These are phyloP conservation scores for Salvia sclarea DNA, from an alignment of 305 asterid species.

Conservation along the genomic window DNA sequence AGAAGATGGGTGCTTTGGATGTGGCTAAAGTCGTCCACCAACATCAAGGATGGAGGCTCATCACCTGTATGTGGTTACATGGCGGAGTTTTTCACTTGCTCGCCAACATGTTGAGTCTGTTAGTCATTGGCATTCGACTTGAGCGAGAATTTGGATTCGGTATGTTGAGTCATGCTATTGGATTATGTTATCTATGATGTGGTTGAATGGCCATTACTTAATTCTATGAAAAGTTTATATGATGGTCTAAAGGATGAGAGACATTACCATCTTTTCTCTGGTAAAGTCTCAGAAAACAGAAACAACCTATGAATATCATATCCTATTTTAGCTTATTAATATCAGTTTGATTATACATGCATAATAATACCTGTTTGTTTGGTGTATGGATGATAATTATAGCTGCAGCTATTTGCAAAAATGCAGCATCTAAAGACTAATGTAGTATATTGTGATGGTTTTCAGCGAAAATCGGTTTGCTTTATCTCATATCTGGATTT, in stretches of 20 bases:
- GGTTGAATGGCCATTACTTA: neutral
- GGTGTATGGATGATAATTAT: too few relatives aligned
- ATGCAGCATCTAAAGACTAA: neutral
- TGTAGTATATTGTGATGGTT: neutral
- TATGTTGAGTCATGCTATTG: slow-evolving; percentile 23
- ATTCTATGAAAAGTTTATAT: too few relatives aligned
- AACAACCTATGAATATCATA: neutral
- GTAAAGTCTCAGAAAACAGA: neutral
- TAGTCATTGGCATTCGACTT: slow-evolving; percentile 57
- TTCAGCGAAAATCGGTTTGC: slow-evolving; percentile 52
- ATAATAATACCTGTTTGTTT: too few relatives aligned
- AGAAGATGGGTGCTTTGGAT: slow-evolving; percentile 60
- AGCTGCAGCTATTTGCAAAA: too few relatives aligned
- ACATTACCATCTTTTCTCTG: neutral
- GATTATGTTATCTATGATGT: neutral
- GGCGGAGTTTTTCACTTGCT: slow-evolving; percentile 60
- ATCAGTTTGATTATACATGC: too few relatives aligned
- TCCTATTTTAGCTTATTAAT: neutral
- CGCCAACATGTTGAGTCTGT: slow-evolving; percentile 60
- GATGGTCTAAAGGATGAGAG: neutral
- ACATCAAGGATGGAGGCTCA: slow-evolving; percentile 61
- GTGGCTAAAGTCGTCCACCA: slow-evolving; percentile 47
- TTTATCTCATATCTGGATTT: slow-evolving; percentile 56
- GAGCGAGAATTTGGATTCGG: slow-evolving; percentile 63
- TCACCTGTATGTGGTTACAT: slow-evolving; percentile 63